Conservation (phyloP, 345 rosid species). For the Melaleuca alternifolia region DNA sequence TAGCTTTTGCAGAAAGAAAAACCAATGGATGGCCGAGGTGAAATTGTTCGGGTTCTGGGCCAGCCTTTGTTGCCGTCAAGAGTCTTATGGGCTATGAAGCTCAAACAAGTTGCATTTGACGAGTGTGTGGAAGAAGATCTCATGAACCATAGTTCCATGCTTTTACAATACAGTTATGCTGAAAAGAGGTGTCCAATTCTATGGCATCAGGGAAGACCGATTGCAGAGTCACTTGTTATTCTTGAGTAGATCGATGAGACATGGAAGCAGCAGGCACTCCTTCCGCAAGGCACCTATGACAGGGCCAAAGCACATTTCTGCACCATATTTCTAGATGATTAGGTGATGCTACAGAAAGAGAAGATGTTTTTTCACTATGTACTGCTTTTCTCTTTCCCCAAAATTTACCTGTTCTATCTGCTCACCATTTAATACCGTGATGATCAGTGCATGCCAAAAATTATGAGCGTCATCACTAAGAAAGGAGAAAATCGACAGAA, state of each 20-base stretch:
- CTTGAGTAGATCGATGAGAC: conserved; percentile 15
- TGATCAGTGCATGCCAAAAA: conserved; percentile 7
- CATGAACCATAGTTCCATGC: conserved; percentile 7
- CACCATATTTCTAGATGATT: conserved; percentile 20
- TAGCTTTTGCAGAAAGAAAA: background rate
- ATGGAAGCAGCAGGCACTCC: conserved; percentile 9
- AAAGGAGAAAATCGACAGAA: conserved; percentile 11
- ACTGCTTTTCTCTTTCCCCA: too few relatives aligned
- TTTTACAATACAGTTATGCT: conserved; percentile 13
- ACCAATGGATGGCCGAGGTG: background rate
- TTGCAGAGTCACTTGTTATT: conserved; percentile 15
- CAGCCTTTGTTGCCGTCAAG: conserved; percentile 8
- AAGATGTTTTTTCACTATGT: too few relatives aligned
- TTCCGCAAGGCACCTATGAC: conserved; percentile 8
- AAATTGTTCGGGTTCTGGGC: conserved; percentile 18
- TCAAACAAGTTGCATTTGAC: conserved; percentile 6
- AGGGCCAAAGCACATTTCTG: conserved; percentile 15
- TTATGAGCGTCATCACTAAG: background rate
- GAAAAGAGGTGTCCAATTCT: conserved; percentile 14
- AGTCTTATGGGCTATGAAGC: conserved; percentile 16
- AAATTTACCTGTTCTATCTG: too few relatives aligned
- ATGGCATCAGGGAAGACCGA: conserved; percentile 11
- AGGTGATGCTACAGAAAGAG: background rate
- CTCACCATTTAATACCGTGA: background rate
- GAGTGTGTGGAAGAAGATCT: conserved; percentile 11